Conservation (phyloP, 441 rosid genomes). For the Eutrema salsugineum region DNA sequence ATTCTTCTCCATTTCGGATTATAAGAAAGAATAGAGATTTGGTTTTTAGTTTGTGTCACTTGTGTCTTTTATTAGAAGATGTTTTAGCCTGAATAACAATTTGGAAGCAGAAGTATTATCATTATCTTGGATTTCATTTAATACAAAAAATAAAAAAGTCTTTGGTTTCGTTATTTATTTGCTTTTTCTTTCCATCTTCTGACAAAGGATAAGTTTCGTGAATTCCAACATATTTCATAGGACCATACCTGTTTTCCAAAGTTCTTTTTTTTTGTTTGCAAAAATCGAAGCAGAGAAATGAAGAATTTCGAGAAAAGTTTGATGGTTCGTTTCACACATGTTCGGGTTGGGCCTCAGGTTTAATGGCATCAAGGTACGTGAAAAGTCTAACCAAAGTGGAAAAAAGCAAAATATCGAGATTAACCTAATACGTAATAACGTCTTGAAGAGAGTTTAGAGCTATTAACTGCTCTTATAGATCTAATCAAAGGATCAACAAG, state of each 20-base stretch:
- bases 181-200: not conserved
- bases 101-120: not conserved
- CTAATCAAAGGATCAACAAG: not conserved
- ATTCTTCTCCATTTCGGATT: conserved; percentile 39
- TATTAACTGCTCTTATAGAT: not conserved
- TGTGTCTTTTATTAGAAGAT: conserved; percentile 3
- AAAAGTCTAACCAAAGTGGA: not conserved
- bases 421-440: not conserved
- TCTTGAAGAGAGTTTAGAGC: not conserved
- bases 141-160: too few relatives aligned
- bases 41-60: not conserved
- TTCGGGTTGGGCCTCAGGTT: not conserved
- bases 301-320: not conserved
- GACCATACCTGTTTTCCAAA: not conserved
- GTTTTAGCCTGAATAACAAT: conserved; percentile 13
- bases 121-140: too few relatives aligned
- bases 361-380: too few relatives aligned
- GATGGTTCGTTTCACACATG: not conserved
- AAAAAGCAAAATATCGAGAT: not conserved
- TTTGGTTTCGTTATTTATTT: not conserved
- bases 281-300: not conserved
- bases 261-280: not conserved
- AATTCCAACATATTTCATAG: not conserved
- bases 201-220: conserved; percentile 1
- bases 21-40: conserved; percentile 9